phyloP scores from a whole-genome alignment of 371 early-diverging fungal species.

The Saksenaea oblongispora region DNA sequence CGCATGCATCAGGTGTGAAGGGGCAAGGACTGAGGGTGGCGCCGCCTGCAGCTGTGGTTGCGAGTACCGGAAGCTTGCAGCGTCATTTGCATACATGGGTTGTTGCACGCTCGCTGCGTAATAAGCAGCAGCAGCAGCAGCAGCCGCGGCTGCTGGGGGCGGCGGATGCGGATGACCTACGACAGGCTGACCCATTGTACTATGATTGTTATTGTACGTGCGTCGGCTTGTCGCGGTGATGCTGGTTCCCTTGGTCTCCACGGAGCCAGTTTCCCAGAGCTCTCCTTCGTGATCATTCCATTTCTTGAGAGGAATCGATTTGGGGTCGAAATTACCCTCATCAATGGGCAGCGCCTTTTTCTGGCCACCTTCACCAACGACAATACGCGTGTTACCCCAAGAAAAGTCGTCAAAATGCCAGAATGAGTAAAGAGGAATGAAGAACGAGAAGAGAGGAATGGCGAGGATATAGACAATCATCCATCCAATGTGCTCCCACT shows the following conservation, averaged over 20 bases:
- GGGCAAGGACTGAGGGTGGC: background rate
- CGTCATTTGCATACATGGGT: constrained; percentile 1
- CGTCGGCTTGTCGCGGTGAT: constrained; percentile 25
- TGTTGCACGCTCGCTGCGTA: background rate
- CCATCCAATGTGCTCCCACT: constrained; percentile 95
- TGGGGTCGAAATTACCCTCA: constrained; percentile 50
- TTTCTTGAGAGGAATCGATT: constrained; percentile 64
- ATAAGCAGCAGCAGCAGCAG: background rate
- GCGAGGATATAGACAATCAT: constrained; percentile 90
- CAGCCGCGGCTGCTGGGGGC: constrained; percentile 2
- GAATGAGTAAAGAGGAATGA: constrained; percentile 84
- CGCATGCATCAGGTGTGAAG: constrained; percentile 3
- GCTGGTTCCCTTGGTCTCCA: constrained; percentile 46
- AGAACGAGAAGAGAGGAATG: constrained; percentile 80
- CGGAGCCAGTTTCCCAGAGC: constrained; percentile 62
- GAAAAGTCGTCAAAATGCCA: constrained; percentile 98
- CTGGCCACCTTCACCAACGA: constrained; percentile 73
- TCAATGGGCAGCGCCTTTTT: constrained; percentile 56
- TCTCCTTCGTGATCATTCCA: constrained; percentile 85
- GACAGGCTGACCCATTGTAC: background rate
- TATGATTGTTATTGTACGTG: constrained; percentile 2
- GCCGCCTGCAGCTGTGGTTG: background rate
- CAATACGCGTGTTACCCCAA: constrained; percentile 95
- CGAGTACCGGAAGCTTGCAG: constrained; percentile 4
- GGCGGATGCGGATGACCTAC: background rate